Conservation (phyloP, 2,329 filamentous ascomycete genomes). For the Anthostomella pinea region DNA sequence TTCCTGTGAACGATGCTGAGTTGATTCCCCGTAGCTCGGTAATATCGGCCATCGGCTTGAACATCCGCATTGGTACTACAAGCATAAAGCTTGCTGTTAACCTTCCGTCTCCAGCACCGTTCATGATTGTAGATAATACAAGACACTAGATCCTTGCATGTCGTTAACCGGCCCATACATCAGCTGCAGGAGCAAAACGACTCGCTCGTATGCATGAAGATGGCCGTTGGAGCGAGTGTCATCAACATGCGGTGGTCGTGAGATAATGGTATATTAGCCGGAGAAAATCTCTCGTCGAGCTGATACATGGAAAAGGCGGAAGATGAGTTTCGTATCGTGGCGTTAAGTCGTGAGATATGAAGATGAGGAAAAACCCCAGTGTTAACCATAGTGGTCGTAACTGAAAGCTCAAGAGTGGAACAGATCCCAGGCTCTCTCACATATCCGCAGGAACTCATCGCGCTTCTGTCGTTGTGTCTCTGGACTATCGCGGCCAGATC, state of each 20-base stretch:
- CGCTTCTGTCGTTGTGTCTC: slow-evolving; percentile 84
- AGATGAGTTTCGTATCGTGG: slow-evolving; percentile 13
- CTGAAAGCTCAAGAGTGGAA: slow-evolving; percentile 73
- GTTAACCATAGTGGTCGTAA: slow-evolving; percentile 9
- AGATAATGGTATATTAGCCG: neutral
- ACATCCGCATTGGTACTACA: too few species aligned
- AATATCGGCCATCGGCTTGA: slow-evolving; percentile 4
- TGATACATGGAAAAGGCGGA: slow-evolving; percentile 1
- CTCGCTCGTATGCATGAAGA: slow-evolving; percentile 4
- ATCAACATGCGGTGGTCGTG: neutral
- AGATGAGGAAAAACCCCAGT: slow-evolving; percentile 25
- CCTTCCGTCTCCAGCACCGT: slow-evolving; percentile 5
- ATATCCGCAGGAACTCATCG: slow-evolving; percentile 85
- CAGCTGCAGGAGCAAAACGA: too few species aligned
- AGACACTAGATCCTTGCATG: slow-evolving; percentile 17
- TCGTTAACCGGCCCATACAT: neutral
- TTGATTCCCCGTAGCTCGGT: neutral
- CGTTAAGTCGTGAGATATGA: slow-evolving; percentile 24
- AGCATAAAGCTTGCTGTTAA: too few species aligned
- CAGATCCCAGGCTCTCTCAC: slow-evolving; percentile 89
- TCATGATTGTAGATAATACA: slow-evolving; percentile 11
- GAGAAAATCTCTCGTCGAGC: neutral
- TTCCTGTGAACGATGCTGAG: too few species aligned
- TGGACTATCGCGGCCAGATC: slow-evolving; percentile 76
- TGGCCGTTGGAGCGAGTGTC: neutral